Conservation (phyloP, 495 filamentous ascomycete genomes). For the Penicillium ucsense region DNA sequence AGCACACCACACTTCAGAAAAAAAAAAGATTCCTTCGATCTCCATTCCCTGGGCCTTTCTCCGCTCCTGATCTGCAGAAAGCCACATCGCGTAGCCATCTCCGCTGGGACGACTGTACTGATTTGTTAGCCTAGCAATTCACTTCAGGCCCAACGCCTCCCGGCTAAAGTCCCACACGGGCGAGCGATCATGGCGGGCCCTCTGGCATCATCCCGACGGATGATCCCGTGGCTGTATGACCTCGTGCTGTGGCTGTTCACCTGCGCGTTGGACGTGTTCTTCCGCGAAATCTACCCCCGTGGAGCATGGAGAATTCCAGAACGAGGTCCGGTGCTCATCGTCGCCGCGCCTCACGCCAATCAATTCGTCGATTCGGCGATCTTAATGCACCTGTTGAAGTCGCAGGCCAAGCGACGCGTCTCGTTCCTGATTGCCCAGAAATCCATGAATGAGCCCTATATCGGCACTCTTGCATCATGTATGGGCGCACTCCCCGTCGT, state of each 20-base stretch:
- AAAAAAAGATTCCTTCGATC: too few relatives aligned
- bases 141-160: background rate
- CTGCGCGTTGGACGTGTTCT: constrained; percentile 82
- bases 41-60: background rate
- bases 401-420: constrained; percentile 75
- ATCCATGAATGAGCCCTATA: constrained; percentile 75
- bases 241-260: constrained; percentile 72
- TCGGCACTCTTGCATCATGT: constrained; percentile 67
- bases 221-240: constrained; percentile 71
- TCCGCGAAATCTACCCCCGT: constrained; percentile 90
- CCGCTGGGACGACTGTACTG: background rate
- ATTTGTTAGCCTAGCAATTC: too few relatives aligned
- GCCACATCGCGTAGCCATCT: background rate
- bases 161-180: background rate
- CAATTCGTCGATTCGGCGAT: constrained; percentile 95
- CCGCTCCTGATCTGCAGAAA: background rate
- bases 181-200: constrained; percentile 14
- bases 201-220: constrained; percentile 3
- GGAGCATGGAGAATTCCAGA: constrained; percentile 85
- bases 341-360: constrained; percentile 94
- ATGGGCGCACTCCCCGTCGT: constrained; percentile 83
- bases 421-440: constrained; percentile 89
- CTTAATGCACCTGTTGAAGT: constrained; percentile 75
- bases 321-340: constrained; percentile 80
- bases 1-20: too few relatives aligned